A percentile compares a stretch with the other conserved stretches of the same genome.
phyloP scores from a whole-genome alignment of 352 stramenopile species.

The Globisporangium middletonii region DNA sequence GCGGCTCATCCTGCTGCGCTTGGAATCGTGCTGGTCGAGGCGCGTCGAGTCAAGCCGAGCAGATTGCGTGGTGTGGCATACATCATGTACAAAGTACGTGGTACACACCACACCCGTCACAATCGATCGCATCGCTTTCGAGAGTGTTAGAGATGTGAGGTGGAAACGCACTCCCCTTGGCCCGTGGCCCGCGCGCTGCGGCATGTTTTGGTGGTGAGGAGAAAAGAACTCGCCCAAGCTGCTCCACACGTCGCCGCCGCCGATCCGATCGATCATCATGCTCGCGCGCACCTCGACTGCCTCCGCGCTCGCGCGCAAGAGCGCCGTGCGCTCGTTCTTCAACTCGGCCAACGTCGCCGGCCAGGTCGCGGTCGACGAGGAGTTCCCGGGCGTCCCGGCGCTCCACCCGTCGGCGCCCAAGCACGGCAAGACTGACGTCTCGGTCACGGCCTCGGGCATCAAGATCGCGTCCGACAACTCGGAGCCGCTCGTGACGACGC shows the following conservation, averaged over 20 bases:
- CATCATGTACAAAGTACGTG: neutral
- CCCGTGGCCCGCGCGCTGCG: no score
- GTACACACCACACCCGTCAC: neutral
- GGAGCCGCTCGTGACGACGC: conserved; percentile 37
- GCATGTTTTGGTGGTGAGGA: conserved; percentile 31
- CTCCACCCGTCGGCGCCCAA: conserved; percentile 28
- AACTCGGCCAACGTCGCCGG: conserved; percentile 48
- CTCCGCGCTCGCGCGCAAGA: conserved; percentile 22
- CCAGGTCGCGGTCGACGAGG: conserved; percentile 50
- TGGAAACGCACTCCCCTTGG: neutral
- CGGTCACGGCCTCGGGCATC: conserved; percentile 39
- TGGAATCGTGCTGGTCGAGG: neutral
- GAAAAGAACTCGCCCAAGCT: conserved; percentile 14
- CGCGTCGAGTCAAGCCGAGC: neutral
- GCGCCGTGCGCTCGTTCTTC: conserved; percentile 54
- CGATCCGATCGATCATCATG: conserved; percentile 10
- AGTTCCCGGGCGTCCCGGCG: conserved; percentile 50
- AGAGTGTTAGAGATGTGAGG: neutral
- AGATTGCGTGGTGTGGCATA: no score
- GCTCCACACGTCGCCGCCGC: neutral
- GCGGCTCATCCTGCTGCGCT: conserved; percentile 27
- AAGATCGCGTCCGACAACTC: conserved; percentile 56
- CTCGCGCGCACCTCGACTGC: conserved; percentile 28
- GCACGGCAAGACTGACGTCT: conserved; percentile 28
- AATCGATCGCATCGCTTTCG: neutral